Percentiles rank a stretch among this genome's conserved stretches.
Evolutionary conservation across 2,329 filamentous ascomycete species (phyloP).

Genomic region (Colletotrichum viniferum): DNA sequence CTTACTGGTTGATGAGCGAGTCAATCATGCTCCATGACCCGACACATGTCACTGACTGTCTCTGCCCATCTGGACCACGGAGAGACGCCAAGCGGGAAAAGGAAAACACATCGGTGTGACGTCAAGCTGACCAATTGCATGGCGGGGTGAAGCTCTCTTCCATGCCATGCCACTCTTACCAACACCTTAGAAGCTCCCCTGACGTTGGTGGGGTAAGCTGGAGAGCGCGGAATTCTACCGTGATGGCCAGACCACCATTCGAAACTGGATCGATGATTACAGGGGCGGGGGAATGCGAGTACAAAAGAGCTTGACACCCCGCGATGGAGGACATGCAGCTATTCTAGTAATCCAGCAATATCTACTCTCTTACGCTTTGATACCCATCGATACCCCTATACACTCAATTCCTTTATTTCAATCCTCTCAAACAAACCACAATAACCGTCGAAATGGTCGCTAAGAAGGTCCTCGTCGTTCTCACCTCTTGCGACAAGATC

Average conservation of each 20-base stretch:
- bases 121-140: constrained; percentile 16
- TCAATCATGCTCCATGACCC: constrained; percentile 2
- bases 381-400: neutral
- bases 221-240: neutral
- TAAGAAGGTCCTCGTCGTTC: constrained; percentile 74
- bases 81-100: neutral
- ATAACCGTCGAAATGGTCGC: constrained; percentile 28
- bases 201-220: constrained; percentile 5
- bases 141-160: neutral
- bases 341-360: neutral
- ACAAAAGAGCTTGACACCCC: constrained; percentile 13
- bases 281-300: neutral
- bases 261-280: neutral
- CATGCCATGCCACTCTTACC: neutral
- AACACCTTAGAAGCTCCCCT: neutral
- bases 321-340: neutral
- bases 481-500: constrained; percentile 65
- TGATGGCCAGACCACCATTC: neutral
- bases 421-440: neutral
- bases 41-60: neutral
- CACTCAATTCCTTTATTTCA: neutral
- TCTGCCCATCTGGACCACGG: neutral
- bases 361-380: neutral
- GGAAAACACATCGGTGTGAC: neutral
- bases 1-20: neutral